Evolutionary conservation across 345 rosid genomes (phyloP).

Genomic region (Lumnitzera littorea): DNA sequence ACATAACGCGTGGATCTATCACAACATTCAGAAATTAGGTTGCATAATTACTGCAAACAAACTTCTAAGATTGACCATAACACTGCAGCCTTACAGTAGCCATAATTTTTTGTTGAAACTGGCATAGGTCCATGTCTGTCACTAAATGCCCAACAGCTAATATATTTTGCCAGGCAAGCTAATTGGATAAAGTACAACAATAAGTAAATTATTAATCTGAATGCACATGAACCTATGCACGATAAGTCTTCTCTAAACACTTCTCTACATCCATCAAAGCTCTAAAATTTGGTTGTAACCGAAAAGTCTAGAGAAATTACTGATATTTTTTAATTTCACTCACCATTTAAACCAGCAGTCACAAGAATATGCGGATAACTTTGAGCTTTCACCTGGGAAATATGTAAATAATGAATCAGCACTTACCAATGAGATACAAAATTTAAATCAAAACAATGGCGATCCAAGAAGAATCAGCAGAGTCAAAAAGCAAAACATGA

Average conservation of each 20-base stretch:
- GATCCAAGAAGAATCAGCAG: not conserved
- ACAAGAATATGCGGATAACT: constrained; percentile 76
- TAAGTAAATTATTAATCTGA: too few species aligned
- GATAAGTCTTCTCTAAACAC: too few species aligned
- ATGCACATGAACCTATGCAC: too few species aligned
- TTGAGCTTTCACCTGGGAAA: constrained; percentile 59
- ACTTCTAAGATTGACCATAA: not conserved
- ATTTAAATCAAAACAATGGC: too few species aligned
- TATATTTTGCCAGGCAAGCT: too few species aligned
- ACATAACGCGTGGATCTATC: constrained; percentile 87
- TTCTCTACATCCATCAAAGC: too few species aligned
- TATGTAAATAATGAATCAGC: constrained; percentile 6
- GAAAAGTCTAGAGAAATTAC: too few species aligned
- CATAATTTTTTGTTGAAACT: too few species aligned
- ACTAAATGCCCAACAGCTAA: too few species aligned
- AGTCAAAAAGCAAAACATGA: not conserved
- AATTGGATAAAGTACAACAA: not conserved
- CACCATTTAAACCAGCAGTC: constrained; percentile 85
- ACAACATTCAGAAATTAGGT: constrained; percentile 7
- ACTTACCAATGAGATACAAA: not conserved
- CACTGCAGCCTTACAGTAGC: too few species aligned
- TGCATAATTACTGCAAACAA: not conserved
- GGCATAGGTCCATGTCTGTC: too few species aligned
- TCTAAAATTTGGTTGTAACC: too few species aligned
- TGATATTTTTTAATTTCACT: constrained; percentile 7